These are phyloP conservation scores for Volvox carteri DNA, from an alignment of 163 green algal genomes.

Conservation along the genomic window DNA sequence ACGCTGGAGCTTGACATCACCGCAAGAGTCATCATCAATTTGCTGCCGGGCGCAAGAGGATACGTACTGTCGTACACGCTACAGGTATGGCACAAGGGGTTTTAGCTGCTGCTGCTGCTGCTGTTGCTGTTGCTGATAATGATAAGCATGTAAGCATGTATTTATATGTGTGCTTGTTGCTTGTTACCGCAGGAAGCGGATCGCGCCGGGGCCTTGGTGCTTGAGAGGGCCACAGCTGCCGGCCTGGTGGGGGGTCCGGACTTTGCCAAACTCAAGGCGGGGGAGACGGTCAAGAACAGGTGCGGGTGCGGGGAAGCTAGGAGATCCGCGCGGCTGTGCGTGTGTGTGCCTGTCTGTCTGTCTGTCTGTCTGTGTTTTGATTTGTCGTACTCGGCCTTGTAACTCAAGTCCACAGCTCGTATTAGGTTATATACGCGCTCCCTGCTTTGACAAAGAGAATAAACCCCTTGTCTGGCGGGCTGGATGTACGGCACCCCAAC, in stretches of 20 bases:
- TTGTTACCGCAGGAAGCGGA: slow-evolving; percentile 21
- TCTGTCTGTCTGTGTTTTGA: background rate
- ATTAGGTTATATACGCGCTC: too few species aligned
- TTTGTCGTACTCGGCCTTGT: too few species aligned
- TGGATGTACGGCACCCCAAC: too few species aligned
- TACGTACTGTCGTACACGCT: slow-evolving; percentile 46
- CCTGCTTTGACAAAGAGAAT: too few species aligned
- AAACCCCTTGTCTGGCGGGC: too few species aligned
- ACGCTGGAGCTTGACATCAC: slow-evolving; percentile 46
- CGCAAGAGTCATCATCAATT: slow-evolving; percentile 8
- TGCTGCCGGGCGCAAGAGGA: background rate
- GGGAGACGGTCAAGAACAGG: slow-evolving; percentile 19
- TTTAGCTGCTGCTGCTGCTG: too few species aligned
- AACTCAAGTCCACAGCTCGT: too few species aligned
- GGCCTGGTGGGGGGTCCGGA: background rate
- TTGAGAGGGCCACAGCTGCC: slow-evolving; percentile 3
- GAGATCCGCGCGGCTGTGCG: background rate
- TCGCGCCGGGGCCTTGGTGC: background rate
- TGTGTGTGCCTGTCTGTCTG: too few species aligned
- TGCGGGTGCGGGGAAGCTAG: background rate
- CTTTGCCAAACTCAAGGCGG: slow-evolving; percentile 20
- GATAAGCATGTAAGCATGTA: too few species aligned
- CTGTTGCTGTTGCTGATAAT: too few species aligned
- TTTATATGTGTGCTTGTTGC: background rate
- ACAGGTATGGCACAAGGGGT: background rate